phyloP scores from a whole-genome alignment of 768 basidiomycete genomes.

The Gloeostereum incarnatum region DNA sequence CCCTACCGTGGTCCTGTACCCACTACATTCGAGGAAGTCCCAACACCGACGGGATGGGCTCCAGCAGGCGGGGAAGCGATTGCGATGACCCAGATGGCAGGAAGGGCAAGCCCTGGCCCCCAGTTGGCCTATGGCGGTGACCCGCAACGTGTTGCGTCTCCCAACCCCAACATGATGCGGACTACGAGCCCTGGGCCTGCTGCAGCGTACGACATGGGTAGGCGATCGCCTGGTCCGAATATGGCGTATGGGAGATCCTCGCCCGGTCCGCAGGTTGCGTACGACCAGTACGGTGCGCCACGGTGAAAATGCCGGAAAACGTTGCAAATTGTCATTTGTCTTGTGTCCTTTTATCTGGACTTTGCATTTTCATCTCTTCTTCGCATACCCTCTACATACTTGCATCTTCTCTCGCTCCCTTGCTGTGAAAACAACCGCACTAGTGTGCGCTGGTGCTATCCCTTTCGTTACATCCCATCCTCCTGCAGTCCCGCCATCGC shows the following conservation, averaged over 20 bases:
- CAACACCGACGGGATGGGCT: slow-evolving; percentile 22
- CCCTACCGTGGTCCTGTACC: slow-evolving; percentile 76
- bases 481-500: too few species aligned
- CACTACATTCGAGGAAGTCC: slow-evolving; percentile 43
- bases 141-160: too few species aligned
- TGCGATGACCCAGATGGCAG: slow-evolving; percentile 63
- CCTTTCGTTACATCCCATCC: too few species aligned
- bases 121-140: slow-evolving; percentile 21
- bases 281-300: slow-evolving; percentile 23
- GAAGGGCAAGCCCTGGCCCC: slow-evolving; percentile 27
- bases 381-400: too few species aligned
- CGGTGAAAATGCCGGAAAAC: too few species aligned
- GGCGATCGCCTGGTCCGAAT: slow-evolving; percentile 29
- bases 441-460: too few species aligned
- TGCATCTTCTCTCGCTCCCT: too few species aligned
- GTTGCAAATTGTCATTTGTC: too few species aligned
- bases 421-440: too few species aligned
- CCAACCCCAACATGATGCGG: slow-evolving; percentile 8
- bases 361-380: too few species aligned
- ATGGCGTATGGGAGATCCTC: slow-evolving; percentile 26
- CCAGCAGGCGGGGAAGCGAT: slow-evolving; percentile 42
- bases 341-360: too few species aligned
- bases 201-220: slow-evolving; percentile 8
- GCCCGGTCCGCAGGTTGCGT: slow-evolving; percentile 38
- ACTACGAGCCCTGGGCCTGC: slow-evolving; percentile 16